Conservation (phyloP, 768 basidiomycete species). For the Amylocystis lapponica region DNA sequence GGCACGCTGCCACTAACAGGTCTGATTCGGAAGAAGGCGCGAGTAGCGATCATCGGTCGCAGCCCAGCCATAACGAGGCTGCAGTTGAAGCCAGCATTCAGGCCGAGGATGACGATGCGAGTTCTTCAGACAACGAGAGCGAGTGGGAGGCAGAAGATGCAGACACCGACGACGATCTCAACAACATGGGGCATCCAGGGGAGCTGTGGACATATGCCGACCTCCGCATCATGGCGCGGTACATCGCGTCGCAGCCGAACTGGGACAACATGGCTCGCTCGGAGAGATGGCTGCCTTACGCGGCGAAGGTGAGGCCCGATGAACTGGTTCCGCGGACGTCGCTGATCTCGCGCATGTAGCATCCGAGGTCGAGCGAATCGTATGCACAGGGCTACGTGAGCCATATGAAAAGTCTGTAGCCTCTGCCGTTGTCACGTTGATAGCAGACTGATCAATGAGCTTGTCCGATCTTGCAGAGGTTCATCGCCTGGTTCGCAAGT, state of each 20-base stretch:
- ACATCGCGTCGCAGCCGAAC: constrained; percentile 44
- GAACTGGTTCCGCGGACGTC: not conserved
- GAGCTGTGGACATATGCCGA: constrained; percentile 56
- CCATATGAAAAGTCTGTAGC: constrained; percentile 41
- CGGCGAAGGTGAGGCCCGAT: constrained; percentile 39
- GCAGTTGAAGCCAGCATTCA: not conserved
- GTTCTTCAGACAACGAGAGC: not conserved
- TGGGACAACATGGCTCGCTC: constrained; percentile 37
- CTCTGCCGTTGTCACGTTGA: too few species aligned
- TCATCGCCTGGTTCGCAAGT: constrained; percentile 2
- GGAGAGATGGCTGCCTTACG: constrained; percentile 53
- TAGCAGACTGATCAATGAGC: not conserved
- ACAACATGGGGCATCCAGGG: constrained; percentile 49
- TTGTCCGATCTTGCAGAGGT: not conserved
- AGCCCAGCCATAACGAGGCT: not conserved
- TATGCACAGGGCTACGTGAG: constrained; percentile 59
- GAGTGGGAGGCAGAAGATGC: constrained; percentile 2
- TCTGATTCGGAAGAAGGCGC: not conserved
- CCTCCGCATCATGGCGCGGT: constrained; percentile 50
- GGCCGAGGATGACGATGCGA: constrained; percentile 16
- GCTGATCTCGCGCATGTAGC: constrained; percentile 28
- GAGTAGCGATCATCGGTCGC: not conserved
- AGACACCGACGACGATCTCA: constrained; percentile 19
- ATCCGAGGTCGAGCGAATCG: constrained; percentile 46
- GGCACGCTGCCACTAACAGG: too few species aligned